Percentiles rank a stretch among this genome's conserved stretches.
These are phyloP conservation scores for Acer negundo DNA, from an alignment of 345 rosid genomes.

Conservation along the genomic window DNA sequence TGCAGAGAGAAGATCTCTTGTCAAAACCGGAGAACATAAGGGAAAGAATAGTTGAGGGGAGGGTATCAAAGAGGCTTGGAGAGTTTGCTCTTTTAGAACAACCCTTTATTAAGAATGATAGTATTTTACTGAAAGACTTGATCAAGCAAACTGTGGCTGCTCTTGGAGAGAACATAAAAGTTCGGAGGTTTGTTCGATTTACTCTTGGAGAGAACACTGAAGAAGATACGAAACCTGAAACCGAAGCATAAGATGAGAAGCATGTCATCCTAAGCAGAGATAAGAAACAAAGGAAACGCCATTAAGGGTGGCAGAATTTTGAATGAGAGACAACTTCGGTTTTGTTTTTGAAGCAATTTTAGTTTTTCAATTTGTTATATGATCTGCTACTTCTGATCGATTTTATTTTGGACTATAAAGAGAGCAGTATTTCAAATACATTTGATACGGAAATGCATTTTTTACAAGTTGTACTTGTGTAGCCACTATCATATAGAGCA, in stretches of 20 bases:
- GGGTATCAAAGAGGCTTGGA: constrained; percentile 82
- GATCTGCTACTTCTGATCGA: background rate
- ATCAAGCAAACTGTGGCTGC: constrained; percentile 84
- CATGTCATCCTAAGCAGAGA: background rate
- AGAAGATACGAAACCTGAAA: constrained; percentile 29
- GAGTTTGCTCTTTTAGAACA: constrained; percentile 82
- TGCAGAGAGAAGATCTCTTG: constrained; percentile 88
- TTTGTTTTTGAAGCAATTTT: constrained; percentile 24
- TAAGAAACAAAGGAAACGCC: background rate
- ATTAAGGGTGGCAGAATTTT: constrained; percentile 21
- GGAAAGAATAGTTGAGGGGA: constrained; percentile 87
- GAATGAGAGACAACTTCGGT: constrained; percentile 12
- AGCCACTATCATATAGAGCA: background rate
- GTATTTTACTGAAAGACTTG: constrained; percentile 71
- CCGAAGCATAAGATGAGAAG: constrained; percentile 19
- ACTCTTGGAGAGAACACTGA: constrained; percentile 71
- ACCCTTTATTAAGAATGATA: constrained; percentile 73
- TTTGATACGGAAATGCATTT: constrained; percentile 2
- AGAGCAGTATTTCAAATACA: background rate
- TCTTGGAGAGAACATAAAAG: constrained; percentile 90
- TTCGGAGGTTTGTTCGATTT: constrained; percentile 64
- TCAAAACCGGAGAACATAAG: constrained; percentile 89
- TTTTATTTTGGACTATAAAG: constrained; percentile 15
- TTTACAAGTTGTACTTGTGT: too few species aligned
- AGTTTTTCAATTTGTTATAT: background rate